Evolutionary conservation across 2,329 filamentous ascomycete genomes (phyloP).

Genomic region (Huntiella abstrusa): DNA sequence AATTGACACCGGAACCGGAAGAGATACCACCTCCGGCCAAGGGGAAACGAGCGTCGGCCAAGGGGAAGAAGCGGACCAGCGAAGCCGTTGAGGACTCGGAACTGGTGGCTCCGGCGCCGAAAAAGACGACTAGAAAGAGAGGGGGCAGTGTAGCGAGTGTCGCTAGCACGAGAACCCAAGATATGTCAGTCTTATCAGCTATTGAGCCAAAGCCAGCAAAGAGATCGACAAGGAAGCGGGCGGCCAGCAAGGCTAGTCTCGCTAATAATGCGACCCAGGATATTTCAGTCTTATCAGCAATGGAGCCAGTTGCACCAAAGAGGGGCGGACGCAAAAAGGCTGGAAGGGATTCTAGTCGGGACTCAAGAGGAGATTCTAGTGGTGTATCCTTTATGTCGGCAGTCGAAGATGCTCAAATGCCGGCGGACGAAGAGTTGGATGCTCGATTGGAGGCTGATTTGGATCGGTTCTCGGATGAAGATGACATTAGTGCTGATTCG

Average conservation of each 20-base stretch:
- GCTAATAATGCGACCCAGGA: no score
- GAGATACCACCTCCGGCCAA: slow-evolving; percentile 17
- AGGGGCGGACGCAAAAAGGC: slow-evolving; percentile 21
- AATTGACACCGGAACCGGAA: not conserved
- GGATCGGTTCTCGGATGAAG: slow-evolving; percentile 35
- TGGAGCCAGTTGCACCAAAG: slow-evolving; percentile 12
- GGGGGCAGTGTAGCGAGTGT: slow-evolving; percentile 25
- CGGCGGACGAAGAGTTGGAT: slow-evolving; percentile 47
- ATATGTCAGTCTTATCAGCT: not conserved
- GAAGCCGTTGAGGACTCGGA: slow-evolving; percentile 35
- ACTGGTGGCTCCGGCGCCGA: slow-evolving; percentile 32
- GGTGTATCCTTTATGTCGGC: slow-evolving; percentile 33
- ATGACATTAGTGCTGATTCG: slow-evolving; percentile 27
- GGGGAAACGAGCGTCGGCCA: slow-evolving; percentile 19
- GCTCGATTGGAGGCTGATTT: slow-evolving; percentile 46
- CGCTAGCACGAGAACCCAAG: no score
- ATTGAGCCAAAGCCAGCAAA: not conserved
- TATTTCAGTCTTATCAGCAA: no score
- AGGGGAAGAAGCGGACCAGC: slow-evolving; percentile 42
- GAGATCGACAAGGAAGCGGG: slow-evolving; percentile 2
- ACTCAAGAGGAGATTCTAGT: slow-evolving; percentile 14
- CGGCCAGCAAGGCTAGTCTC: no score
- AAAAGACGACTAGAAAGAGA: slow-evolving; percentile 37
- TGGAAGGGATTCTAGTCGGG: slow-evolving; percentile 22
- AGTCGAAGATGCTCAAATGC: slow-evolving; percentile 24